phyloP scores from a whole-genome alignment of 2,329 filamentous ascomycete species.

The Rhynchosporium agropyri region DNA sequence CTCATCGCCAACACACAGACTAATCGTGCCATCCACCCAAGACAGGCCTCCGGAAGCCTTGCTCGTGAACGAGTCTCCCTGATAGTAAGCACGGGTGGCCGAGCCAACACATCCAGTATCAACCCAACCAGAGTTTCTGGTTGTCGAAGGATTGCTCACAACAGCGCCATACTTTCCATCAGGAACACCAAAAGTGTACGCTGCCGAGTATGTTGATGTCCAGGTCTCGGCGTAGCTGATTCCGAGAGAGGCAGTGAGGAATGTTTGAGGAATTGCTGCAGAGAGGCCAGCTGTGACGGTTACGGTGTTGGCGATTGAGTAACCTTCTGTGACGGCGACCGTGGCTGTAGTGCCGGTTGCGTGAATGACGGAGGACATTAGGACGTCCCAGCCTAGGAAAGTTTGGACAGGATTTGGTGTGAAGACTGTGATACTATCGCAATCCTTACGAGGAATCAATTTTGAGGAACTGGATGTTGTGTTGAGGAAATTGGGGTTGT shows the following conservation, averaged over 20 bases:
- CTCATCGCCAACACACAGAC: slow-evolving; percentile 43
- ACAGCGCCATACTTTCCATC: slow-evolving; percentile 45
- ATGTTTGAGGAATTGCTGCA: slow-evolving; percentile 37
- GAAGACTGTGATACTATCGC: slow-evolving; percentile 35
- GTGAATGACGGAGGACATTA: slow-evolving; percentile 44
- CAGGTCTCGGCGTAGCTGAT: slow-evolving; percentile 42
- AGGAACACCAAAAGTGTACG: slow-evolving; percentile 43
- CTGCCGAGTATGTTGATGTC: slow-evolving; percentile 42
- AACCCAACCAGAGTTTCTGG: slow-evolving; percentile 43
- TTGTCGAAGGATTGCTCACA: slow-evolving; percentile 45
- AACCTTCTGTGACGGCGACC: slow-evolving; percentile 44
- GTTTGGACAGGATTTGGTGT: slow-evolving; percentile 33
- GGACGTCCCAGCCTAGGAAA: slow-evolving; percentile 47
- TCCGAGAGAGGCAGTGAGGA: slow-evolving; percentile 36
- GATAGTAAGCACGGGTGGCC: slow-evolving; percentile 38
- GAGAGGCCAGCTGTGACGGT: slow-evolving; percentile 32
- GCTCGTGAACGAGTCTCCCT: slow-evolving; percentile 43
- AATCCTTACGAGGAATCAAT: not conserved
- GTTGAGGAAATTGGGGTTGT: slow-evolving; percentile 13
- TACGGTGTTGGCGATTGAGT: slow-evolving; percentile 43
- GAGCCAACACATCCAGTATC: slow-evolving; percentile 44
- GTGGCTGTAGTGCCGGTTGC: slow-evolving; percentile 38
- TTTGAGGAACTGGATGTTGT: not conserved
- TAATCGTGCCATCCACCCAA: slow-evolving; percentile 48
- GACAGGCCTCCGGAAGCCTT: slow-evolving; percentile 42